Percentiles rank a stretch among this genome's conserved stretches.
These are phyloP conservation scores for Neurospora sp. DNA, from an alignment of 495 filamentous ascomycete genomes.

Conservation along the genomic window DNA sequence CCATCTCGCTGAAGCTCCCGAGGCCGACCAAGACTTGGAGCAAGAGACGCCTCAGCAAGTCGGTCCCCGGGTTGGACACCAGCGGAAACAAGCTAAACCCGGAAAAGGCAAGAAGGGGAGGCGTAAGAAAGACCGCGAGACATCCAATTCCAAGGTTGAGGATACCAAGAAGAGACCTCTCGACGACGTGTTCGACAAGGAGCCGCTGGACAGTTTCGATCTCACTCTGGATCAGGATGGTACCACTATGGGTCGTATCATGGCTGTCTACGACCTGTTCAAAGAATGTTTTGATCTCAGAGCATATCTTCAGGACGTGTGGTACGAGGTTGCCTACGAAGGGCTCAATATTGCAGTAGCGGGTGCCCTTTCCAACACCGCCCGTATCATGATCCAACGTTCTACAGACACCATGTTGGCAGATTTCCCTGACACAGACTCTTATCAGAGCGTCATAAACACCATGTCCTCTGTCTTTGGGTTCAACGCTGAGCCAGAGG, in stretches of 20 bases:
- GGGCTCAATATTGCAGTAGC: constrained; percentile 37
- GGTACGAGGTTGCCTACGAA: constrained; percentile 36
- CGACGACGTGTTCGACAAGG: neutral
- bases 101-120: constrained; percentile 34
- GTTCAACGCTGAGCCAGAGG: constrained; percentile 3
- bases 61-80: neutral
- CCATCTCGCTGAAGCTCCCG: constrained; percentile 10
- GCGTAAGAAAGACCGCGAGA: constrained; percentile 7
- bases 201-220: constrained; percentile 34
- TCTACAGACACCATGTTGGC: constrained; percentile 22
- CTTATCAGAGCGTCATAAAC: constrained; percentile 28
- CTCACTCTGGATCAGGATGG: constrained; percentile 22
- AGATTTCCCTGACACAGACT: constrained; percentile 31
- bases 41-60: neutral
- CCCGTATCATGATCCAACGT: constrained; percentile 29
- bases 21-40: neutral
- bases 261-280: constrained; percentile 28
- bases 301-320: constrained; percentile 27
- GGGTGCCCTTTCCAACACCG: constrained; percentile 30
- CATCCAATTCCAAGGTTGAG: constrained; percentile 5
- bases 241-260: constrained; percentile 25
- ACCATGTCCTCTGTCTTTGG: constrained; percentile 23
- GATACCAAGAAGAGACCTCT: neutral
- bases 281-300: constrained; percentile 24
- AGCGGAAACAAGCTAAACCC: constrained; percentile 15